Base-by-base conservation (phyloP, 2,329 filamentous ascomycete species). In the Diaporthe australafricana region DNA sequence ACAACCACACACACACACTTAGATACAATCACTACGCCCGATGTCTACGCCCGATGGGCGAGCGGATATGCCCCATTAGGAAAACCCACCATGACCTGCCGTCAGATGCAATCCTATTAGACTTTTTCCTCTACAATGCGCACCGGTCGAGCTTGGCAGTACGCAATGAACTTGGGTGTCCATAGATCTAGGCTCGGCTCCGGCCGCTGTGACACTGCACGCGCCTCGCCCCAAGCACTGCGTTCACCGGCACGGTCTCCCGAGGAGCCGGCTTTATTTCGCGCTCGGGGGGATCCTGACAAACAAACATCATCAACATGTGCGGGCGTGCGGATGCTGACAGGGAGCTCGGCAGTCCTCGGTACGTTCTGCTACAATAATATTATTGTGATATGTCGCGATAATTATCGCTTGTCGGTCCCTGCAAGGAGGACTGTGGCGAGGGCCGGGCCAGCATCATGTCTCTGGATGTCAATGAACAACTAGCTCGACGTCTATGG, bases 101-200 rank as follows among this genome's bases (percentile, higher is more conserved):
- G 60, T 65, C 60, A 50, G 45, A 50, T 65, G 45, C 17, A 38
- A 38, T 50, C 60, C 60, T 50, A 50, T 65, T 65, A 48, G 60
- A 65, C 42, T 65, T 50, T 50, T 65, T 50, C 11, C 35, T 30
- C 22, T 50, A 45, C 30, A 50, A 38, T 50, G 60, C 45, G 45
- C 30, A 25, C 50, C 60, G 60, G 60, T 30, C 60, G 42, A 65
- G 45, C 60, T 65, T 50, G 60, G 60, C 60, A 17, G 45, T 14
- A 20, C 60, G 12, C 30, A 50, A 38, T 38, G 45, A 30, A 35
- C 7, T 8, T 6, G 17, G 14, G 35, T 27, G 30, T 50, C 30
- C 60, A 30, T 65, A 50, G 60, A 65, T 50, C 60, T 50, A 50
- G 60, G 60, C 60, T 65, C 60, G 60, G 60, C 45, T 38, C 60